Evolutionary conservation across 257 asterid genomes (phyloP), one percentile per base, ranked within the genome.

Genomic region (Orobanche coerulescens): DNA sequence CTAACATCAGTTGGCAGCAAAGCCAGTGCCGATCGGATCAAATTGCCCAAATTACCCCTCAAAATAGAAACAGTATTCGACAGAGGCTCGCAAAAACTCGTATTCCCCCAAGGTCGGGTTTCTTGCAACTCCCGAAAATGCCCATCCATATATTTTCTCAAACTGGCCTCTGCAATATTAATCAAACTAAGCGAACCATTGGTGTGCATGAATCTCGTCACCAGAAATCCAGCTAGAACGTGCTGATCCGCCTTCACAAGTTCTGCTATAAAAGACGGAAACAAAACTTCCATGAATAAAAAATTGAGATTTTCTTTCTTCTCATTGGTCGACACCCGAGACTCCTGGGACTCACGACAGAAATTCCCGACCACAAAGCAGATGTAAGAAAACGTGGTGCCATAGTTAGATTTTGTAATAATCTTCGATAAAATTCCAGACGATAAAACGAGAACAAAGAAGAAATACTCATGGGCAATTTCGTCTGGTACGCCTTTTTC

Each of bases 231-330:
- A 0, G 96, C 99, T 18, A 93, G 75, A 59, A 89, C 64, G 61
- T 75, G 82, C 79, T 93, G 99, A 12, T 80, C 90, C 4, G 85
- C 81, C 65, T 77, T 83, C 84, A 93, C 94, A 15, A 89, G 94
- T 92, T 89, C 97, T 1, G 84, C 76, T 48, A 84, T 50, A 33
- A 81, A 89, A 56, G 85, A 83, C 0, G 97, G 99, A 43, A 93
- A 83, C n/a, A 88, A 55, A 57, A 86, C 54, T 52, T 76, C 73
- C 60, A 67, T 62, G 24, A 88, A 88, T 31, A 89, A 73, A 33
- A 63, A 26, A 51, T 50, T 20, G 4, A 57, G 46, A 13, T 52
- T 56, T 33, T 62, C 68, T 43, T 54, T 28, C 13, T 42, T 47
- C 56, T 53, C 64, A 11, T 46, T 52, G 34, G 60, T 69, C 10